phyloP scores from a whole-genome alignment of 1,139 yeast genomes.

The Magnusiomyces fungicola region DNA sequence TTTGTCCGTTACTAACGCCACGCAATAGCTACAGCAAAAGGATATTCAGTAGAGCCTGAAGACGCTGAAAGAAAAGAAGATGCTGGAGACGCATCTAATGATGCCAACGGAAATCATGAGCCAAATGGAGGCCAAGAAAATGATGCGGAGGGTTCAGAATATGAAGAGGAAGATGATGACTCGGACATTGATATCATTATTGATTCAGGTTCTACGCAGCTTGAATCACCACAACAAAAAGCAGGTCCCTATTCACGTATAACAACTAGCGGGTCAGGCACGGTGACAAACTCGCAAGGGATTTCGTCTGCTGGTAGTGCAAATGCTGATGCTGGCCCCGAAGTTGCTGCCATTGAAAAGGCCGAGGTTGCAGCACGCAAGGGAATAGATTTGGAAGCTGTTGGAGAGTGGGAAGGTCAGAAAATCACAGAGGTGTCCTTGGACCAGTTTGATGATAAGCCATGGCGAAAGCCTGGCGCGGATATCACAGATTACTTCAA shows the following conservation, averaged over 20 bases:
- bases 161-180: conserved; percentile 22
- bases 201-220: conserved; percentile 38
- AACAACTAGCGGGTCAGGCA: conserved; percentile 19
- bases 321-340: conserved; percentile 14
- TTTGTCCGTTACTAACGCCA: too few relatives aligned
- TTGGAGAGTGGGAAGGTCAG: conserved; percentile 74
- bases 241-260: conserved; percentile 22
- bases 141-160: conserved; percentile 14
- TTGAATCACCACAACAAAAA: conserved; percentile 31
- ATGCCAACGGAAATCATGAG: too few relatives aligned
- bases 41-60: too few relatives aligned
- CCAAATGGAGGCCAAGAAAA: conserved; percentile 15
- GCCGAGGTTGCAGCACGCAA: conserved; percentile 23
- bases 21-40: too few relatives aligned
- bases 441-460: conserved; percentile 81
- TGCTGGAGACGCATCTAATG: too few relatives aligned
- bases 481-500: conserved; percentile 91
- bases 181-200: conserved; percentile 50
- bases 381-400: conserved; percentile 66
- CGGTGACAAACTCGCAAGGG: too few relatives aligned
- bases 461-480: conserved; percentile 98
- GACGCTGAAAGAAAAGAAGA: too few relatives aligned
- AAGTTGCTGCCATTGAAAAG: conserved; percentile 21
- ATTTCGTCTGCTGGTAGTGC: conserved; percentile 11
- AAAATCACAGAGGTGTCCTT: conserved; percentile 80